A percentile compares a stretch with the other conserved stretches of the same genome.
phyloP scores from a whole-genome alignment of 2,329 filamentous ascomycete species.

The Fusarium liriodendri region DNA sequence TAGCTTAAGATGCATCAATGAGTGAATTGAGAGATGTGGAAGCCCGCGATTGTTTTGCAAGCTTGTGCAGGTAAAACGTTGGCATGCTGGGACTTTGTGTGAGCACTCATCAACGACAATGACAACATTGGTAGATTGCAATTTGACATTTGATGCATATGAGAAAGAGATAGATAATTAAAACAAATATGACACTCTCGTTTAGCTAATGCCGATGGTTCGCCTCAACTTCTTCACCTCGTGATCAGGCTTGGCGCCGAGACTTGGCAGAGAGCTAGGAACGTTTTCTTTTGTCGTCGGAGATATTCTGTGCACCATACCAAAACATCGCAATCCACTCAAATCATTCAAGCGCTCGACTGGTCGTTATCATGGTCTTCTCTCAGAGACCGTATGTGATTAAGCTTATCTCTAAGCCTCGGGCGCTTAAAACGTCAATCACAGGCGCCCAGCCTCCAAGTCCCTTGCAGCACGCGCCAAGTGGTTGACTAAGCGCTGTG shows the following conservation, averaged over 20 bases:
- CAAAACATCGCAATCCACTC: not conserved
- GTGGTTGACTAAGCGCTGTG: not conserved
- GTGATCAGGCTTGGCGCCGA: not conserved
- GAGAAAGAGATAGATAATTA: not conserved
- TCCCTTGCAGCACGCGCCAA: not conserved
- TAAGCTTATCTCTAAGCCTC: not conserved
- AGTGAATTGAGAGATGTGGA: too few species aligned
- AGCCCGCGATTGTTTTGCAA: not conserved
- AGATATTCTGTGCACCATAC: too few species aligned
- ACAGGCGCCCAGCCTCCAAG: not conserved
- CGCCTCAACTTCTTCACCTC: not conserved
- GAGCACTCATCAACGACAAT: not conserved
- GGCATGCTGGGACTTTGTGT: not conserved
- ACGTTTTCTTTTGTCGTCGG: not conserved
- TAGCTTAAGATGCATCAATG: too few species aligned
- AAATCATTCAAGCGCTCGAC: not conserved
- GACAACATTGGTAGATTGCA: not conserved
- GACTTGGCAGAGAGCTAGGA: not conserved
- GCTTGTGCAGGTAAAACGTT: accelerated
- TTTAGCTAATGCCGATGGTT: not conserved
- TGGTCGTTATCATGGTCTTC: not conserved
- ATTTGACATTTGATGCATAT: not conserved
- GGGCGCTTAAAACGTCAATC: not conserved
- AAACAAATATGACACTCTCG: not conserved
- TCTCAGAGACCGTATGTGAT: not conserved